Conservation (phyloP, 352 stramenopile species). For the Phytophthora podocarpi region DNA sequence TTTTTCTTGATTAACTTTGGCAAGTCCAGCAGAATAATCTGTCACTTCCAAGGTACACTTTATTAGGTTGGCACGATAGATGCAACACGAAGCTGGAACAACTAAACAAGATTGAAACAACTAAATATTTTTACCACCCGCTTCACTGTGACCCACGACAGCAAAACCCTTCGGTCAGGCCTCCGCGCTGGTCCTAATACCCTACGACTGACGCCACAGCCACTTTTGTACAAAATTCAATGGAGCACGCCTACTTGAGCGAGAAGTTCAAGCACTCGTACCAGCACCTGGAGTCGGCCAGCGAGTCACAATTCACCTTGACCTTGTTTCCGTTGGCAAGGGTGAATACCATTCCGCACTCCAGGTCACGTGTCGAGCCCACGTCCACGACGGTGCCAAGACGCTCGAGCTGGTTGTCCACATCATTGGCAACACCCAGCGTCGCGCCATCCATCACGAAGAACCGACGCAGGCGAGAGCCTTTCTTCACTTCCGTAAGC, state of each 20-base stretch:
- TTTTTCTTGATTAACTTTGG: no score
- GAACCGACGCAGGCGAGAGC: slow-evolving; percentile 61
- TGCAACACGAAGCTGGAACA: slow-evolving; percentile 8
- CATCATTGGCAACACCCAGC: slow-evolving; percentile 76
- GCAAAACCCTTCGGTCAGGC: slow-evolving; percentile 25
- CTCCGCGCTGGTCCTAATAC: slow-evolving; percentile 9
- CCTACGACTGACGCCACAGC: slow-evolving; percentile 22
- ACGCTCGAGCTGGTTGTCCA: slow-evolving; percentile 76
- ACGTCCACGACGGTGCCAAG: slow-evolving; percentile 72
- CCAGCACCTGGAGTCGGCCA: slow-evolving; percentile 72
- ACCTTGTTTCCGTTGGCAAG: slow-evolving; percentile 63
- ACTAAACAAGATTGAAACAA: slow-evolving; percentile 19
- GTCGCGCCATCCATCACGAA: slow-evolving; percentile 78
- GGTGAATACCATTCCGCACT: slow-evolving; percentile 73
- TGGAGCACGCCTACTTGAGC: slow-evolving; percentile 27
- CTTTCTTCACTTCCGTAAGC: slow-evolving; percentile 65
- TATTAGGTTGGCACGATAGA: no score
- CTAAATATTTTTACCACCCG: slow-evolving; percentile 33
- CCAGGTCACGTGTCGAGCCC: slow-evolving; percentile 58
- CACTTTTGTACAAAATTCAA: slow-evolving; percentile 43
- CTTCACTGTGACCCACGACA: slow-evolving; percentile 18
- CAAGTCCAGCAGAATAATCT: no score
- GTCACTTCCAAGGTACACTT: no score
- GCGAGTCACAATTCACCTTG: slow-evolving; percentile 75
- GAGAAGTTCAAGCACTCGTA: slow-evolving; percentile 74